A percentile compares a stretch with the other conserved stretches of the same genome.
Evolutionary conservation across 129 eudicot species (phyloP).

Genomic region (Ambrosia trifida): DNA sequence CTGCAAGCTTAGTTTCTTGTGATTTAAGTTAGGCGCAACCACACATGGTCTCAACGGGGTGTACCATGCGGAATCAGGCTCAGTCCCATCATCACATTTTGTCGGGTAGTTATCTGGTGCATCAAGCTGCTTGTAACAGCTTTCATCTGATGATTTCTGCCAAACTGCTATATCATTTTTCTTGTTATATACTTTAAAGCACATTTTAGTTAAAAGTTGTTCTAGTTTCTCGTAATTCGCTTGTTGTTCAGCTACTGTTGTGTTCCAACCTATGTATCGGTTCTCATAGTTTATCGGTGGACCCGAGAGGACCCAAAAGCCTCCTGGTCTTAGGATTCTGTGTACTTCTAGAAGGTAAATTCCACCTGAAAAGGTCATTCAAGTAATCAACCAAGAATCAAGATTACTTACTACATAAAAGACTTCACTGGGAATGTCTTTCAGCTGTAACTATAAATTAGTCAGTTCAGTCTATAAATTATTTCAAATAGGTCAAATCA

Average conservation of each 20-base stretch:
- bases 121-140: constrained; percentile 81
- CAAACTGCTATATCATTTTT: constrained; percentile 96
- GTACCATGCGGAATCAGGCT: constrained; percentile 98
- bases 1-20: constrained; percentile 46
- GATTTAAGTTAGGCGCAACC: constrained; percentile 62
- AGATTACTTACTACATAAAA: not conserved
- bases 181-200: constrained; percentile 74
- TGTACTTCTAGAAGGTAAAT: constrained; percentile 86
- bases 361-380: constrained; percentile 62
- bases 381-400: constrained; percentile 11
- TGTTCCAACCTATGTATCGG: constrained; percentile 96
- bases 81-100: constrained; percentile 91
- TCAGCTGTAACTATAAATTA: no score
- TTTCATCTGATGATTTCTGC: constrained; percentile 75
- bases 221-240: constrained; percentile 75
- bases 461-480: no score
- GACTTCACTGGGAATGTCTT: not conserved
- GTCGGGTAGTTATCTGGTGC: constrained; percentile 78
- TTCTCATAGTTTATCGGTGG: constrained; percentile 87
- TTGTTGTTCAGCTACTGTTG: constrained; percentile 76
- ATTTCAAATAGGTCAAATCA: no score
- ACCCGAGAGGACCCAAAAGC: constrained; percentile 97
- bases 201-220: constrained; percentile 75
- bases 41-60: constrained; percentile 91
- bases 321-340: constrained; percentile 94